Base-by-base conservation (phyloP, 805 yeast genomes). In the Scheffersomyces amazonensis region DNA sequence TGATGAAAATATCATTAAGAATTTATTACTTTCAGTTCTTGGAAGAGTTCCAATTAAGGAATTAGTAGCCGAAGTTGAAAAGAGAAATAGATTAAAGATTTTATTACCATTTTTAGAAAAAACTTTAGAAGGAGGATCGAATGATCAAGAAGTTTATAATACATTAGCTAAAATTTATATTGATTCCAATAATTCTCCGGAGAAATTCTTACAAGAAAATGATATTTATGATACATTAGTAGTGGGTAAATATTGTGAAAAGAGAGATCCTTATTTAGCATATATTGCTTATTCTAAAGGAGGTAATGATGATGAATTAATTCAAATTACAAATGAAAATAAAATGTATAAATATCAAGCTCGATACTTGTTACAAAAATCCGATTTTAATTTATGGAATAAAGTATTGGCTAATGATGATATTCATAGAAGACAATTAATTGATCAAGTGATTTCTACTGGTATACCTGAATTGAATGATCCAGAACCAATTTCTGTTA, bases 271-370 rank as follows among this genome's bases (percentile, higher is more conserved):
- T 46, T 93, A 88, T 69, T 74, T 93, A 60, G 99, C 99, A 20
- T 93, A 88, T 65, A 93, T 93, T 67, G 95, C 96, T 36, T 93
- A 93, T 66, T 95, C 95, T 44, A 91, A 90, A 69, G 99, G 99
- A 58, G 72, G 76, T 37, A 90, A 91, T 54, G 96, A 93, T 61
- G 83, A 74, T 41, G 99, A 93, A 62, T 77, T 93, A 56, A 79
- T 93, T 54, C 75, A 78, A 57, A 89, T 93, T 64, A 93, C 99
- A 49, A 93, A 93, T 63, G 98, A 93, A 57, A 93, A 93, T 64
- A 79, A 93, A 52, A 93, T 93, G 99, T 93, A 86, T 77, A 93
- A 93, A 65, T 91, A 93, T 67, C 99, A 93, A 73, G 98, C 98
- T n/a, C 83, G 98, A 63, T 93, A 93, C 60, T 74, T 93, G 53